phyloP scores from a whole-genome alignment of 148 eudicot species.

The Agrostemma githago region DNA sequence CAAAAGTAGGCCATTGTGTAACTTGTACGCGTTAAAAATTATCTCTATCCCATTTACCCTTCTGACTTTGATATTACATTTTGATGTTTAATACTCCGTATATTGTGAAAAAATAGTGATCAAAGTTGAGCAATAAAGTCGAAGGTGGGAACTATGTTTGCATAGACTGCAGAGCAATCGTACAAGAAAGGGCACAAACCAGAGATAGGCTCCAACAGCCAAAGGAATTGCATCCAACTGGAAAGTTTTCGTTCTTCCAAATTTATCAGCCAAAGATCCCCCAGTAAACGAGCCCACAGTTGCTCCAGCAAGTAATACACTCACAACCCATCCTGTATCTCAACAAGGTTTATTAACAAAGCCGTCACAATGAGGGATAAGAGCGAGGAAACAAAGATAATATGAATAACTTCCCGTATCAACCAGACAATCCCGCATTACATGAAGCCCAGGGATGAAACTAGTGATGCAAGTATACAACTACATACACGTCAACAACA shows the following conservation, averaged over 20 bases:
- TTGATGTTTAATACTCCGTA: background rate
- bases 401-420: background rate
- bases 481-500: slow-evolving; percentile 14
- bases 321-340: slow-evolving; percentile 86
- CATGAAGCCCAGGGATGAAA: background rate
- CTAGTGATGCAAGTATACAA: background rate
- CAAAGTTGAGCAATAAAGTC: background rate
- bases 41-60: background rate
- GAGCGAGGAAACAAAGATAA: background rate
- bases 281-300: slow-evolving; percentile 97
- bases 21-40: background rate
- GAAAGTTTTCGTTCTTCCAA: slow-evolving; percentile 88
- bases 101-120: background rate
- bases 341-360: background rate
- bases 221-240: slow-evolving; percentile 87
- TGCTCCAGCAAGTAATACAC: slow-evolving; percentile 97
- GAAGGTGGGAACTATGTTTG: background rate
- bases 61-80: background rate
- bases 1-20: slow-evolving; percentile 2
- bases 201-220: slow-evolving; percentile 85
- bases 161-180: background rate
- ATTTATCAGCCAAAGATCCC: slow-evolving; percentile 88
- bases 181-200: slow-evolving; percentile 40
- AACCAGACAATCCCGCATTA: background rate
- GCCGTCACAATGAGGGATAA: background rate